Evolutionary conservation across 1,284 basidiomycete genomes (phyloP).

Genomic region (Tremellales sp.): DNA sequence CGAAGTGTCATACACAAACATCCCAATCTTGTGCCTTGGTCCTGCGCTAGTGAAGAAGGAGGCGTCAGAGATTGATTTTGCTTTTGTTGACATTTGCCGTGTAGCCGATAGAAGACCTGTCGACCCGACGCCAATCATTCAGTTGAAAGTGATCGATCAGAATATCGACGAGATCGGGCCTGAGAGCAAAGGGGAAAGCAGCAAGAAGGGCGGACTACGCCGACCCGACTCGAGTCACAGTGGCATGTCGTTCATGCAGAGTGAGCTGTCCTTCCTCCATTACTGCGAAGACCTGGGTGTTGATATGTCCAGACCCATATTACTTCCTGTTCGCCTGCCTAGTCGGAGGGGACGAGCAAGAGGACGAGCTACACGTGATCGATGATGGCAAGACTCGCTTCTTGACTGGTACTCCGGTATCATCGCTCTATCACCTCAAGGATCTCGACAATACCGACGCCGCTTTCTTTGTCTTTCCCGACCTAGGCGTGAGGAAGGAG

Average conservation of each 20-base stretch:
- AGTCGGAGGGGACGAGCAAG: constrained; percentile 67
- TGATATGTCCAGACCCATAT: constrained; percentile 70
- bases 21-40: too few relatives aligned
- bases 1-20: too few relatives aligned
- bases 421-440: constrained; percentile 89
- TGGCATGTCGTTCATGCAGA: constrained; percentile 44
- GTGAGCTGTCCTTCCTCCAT: constrained; percentile 21
- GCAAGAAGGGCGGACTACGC: constrained; percentile 5
- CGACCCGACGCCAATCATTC: constrained; percentile 94
- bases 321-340: constrained; percentile 92
- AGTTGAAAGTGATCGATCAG: constrained; percentile 78
- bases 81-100: too few relatives aligned
- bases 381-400: constrained; percentile 68
- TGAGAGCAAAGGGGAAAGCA: constrained; percentile 7
- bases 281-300: constrained; percentile 3
- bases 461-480: constrained; percentile 86
- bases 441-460: constrained; percentile 83
- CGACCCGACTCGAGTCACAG: constrained; percentile 16
- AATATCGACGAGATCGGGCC: constrained; percentile 48
- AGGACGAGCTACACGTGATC: constrained; percentile 87
- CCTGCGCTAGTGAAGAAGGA: neutral
- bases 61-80: too few relatives aligned
- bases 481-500: constrained; percentile 82
- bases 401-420: constrained; percentile 61
- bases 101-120: constrained; percentile 87